Evolutionary conservation across 257 asterid genomes (phyloP), one percentile per base, ranked within the genome.

Genomic region (Petrea volubilis): DNA sequence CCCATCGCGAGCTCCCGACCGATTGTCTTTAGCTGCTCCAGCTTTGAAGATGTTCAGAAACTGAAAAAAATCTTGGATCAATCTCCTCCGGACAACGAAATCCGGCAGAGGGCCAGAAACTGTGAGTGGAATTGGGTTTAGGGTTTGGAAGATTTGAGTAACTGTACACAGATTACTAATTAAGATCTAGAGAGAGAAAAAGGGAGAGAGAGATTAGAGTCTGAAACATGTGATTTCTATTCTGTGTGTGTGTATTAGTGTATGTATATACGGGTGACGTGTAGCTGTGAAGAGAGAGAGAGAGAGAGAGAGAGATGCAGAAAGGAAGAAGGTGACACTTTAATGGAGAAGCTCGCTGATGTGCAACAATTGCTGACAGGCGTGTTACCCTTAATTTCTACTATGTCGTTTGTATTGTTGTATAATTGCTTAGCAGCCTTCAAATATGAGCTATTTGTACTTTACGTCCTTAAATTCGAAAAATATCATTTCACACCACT

Each of bases 1-100:
- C 97, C 88, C 98, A 92, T 90, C 49, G 97, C 94, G 83, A 92
- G 96, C 97, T 92, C 99, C 79, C 98, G 84, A 6, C 98, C 98
- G 72, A 95, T 87, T 10, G 93, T 92, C 80, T 90, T 87, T 56
- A 92, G 83, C 80, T 95, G 97, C 91, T 95, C 99, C 98, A 95
- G 80, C 82, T 83, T 82, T 41, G 56, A 65, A 58, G 59, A 65
- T 36, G 73, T 53, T 53, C 10, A 3, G 43, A 38, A 14, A 68
- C 49, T 28, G 46, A 20, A 51, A 60, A 53, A 27, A 33, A 64
- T 11, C 56, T 46, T 9, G 51, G 60, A 76, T 69, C 80, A 73
- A 71, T 78, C 74, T 63, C 67, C 18, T 40, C 5, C 70, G 52
- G 40, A 27, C 68, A 66, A 24, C 28, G 24, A 40, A 58, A 41